Conservation (phyloP, 2,329 filamentous ascomycete species). For the Karstenula rhodostoma region DNA sequence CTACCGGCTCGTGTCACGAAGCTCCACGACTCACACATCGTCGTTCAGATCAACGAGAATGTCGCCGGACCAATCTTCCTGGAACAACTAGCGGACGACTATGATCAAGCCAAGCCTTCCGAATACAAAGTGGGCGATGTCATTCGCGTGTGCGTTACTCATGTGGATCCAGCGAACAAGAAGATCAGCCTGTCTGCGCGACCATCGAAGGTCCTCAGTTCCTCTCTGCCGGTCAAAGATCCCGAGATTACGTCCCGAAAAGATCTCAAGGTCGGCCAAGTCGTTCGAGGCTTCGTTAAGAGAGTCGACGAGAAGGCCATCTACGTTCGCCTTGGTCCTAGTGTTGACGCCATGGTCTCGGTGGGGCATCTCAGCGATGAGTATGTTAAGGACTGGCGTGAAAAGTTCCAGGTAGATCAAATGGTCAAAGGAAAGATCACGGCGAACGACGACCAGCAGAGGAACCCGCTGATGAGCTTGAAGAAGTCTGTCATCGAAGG, state of each 20-base stretch:
- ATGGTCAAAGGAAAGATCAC: conserved; percentile 88
- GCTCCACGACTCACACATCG: conserved; percentile 80
- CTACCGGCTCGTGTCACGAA: conserved; percentile 86
- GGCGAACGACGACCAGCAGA: conserved; percentile 70
- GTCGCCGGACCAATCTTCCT: conserved; percentile 83
- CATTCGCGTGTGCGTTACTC: conserved; percentile 83
- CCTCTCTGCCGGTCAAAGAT: conserved; percentile 80
- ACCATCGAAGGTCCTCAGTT: conserved; percentile 88
- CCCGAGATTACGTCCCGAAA: conserved; percentile 75
- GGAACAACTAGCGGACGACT: conserved; percentile 87
- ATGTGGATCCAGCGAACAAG: conserved; percentile 85
- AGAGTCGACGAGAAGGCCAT: conserved; percentile 88
- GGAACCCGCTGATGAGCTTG: conserved; percentile 83
- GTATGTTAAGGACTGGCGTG: conserved; percentile 96
- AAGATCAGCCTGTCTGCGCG: conserved; percentile 81
- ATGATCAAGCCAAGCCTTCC: conserved; percentile 77
- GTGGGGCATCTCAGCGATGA: conserved; percentile 89
- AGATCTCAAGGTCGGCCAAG: conserved; percentile 78
- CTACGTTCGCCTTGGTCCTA: conserved; percentile 83
- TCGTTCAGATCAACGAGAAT: conserved; percentile 83
- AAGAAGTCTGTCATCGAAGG: conserved; percentile 85
- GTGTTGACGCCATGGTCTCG: conserved; percentile 82
- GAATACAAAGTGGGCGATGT: conserved; percentile 85
- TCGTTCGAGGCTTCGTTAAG: conserved; percentile 91
- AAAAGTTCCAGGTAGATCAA: conserved; percentile 85